phyloP scores from a whole-genome alignment of 2,329 filamentous ascomycete genomes.

The Neonectria punicea region DNA sequence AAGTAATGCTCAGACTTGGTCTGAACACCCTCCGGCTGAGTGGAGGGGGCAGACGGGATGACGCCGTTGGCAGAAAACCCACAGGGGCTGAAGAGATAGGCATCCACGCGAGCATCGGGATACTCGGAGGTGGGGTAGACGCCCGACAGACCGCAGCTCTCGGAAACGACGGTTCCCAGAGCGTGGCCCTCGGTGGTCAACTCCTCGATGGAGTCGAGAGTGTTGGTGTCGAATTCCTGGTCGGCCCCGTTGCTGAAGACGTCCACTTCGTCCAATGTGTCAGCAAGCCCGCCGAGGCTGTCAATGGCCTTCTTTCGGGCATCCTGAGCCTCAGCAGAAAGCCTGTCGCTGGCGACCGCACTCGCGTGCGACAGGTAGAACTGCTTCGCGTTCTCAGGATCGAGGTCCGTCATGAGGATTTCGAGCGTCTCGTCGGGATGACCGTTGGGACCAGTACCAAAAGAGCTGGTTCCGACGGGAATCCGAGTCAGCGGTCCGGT shows the following conservation, averaged over 20 bases:
- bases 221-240: slow-evolving; percentile 63
- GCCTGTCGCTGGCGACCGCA: slow-evolving; percentile 86
- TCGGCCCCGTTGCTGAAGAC: slow-evolving; percentile 79
- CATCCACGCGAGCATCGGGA: slow-evolving; percentile 92
- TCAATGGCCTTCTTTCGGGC: slow-evolving; percentile 69
- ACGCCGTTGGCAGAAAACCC: slow-evolving; percentile 98
- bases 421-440: slow-evolving; percentile 80
- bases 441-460: slow-evolving; percentile 56
- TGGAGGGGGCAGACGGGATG: slow-evolving; percentile 76
- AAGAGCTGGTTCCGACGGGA: slow-evolving; percentile 58
- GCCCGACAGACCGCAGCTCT: slow-evolving; percentile 86
- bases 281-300: slow-evolving; percentile 68
- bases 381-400: slow-evolving; percentile 75
- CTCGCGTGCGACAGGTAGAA: slow-evolving; percentile 80
- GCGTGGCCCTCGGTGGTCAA: slow-evolving; percentile 93
- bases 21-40: slow-evolving; percentile 53
- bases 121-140: slow-evolving; percentile 90
- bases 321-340: slow-evolving; percentile 73
- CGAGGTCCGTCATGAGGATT: slow-evolving; percentile 78
- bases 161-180: slow-evolving; percentile 90
- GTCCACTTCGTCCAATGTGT: slow-evolving; percentile 72
- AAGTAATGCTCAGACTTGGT: slow-evolving; percentile 83
- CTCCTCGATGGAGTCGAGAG: slow-evolving; percentile 72
- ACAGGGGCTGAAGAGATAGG: slow-evolving; percentile 95
- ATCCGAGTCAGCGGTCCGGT: slow-evolving; percentile 60